These are phyloP conservation scores for Hymenoscyphus infarciens DNA, from an alignment of 2,329 filamentous ascomycete genomes.

Conservation along the genomic window DNA sequence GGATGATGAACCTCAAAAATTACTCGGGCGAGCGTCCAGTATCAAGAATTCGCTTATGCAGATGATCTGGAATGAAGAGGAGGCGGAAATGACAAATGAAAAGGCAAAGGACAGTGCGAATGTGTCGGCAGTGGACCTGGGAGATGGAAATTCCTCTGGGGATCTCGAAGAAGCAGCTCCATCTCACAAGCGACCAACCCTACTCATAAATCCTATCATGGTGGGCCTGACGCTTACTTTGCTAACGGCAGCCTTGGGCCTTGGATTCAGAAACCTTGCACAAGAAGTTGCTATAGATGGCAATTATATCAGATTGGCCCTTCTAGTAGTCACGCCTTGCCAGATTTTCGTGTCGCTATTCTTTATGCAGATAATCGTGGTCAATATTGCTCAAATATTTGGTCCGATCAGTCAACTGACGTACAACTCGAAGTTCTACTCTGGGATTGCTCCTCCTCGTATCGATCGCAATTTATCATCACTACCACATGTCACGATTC, in stretches of 20 bases:
- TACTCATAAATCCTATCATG: conserved; percentile 53
- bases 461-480: conserved; percentile 39
- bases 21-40: conserved; percentile 48
- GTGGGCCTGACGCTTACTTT: conserved; percentile 51
- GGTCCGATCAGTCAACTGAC: conserved; percentile 46
- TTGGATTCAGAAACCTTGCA: conserved; percentile 53
- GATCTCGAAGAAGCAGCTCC: conserved; percentile 34
- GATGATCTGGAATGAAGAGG: conserved; percentile 53
- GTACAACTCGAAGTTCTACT: conserved; percentile 42
- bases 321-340: conserved; percentile 49
- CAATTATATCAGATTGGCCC: conserved; percentile 50
- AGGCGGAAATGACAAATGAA: conserved; percentile 32
- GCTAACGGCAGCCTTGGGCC: conserved; percentile 49
- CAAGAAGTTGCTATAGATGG: conserved; percentile 52
- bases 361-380: conserved; percentile 50
- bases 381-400: conserved; percentile 47
- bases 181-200: conserved; percentile 44
- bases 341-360: conserved; percentile 54
- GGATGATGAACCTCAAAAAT: conserved; percentile 57
- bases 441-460: conserved; percentile 36
- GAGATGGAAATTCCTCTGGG: conserved; percentile 30
- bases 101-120: conserved; percentile 21
- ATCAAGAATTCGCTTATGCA: conserved; percentile 53
- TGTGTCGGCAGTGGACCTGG: conserved; percentile 21
- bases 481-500: conserved; percentile 47